Percentiles rank a stretch among this genome's conserved stretches.
Evolutionary conservation across 2,329 filamentous ascomycete genomes (phyloP).

Genomic region (Penicillium janthinellum): DNA sequence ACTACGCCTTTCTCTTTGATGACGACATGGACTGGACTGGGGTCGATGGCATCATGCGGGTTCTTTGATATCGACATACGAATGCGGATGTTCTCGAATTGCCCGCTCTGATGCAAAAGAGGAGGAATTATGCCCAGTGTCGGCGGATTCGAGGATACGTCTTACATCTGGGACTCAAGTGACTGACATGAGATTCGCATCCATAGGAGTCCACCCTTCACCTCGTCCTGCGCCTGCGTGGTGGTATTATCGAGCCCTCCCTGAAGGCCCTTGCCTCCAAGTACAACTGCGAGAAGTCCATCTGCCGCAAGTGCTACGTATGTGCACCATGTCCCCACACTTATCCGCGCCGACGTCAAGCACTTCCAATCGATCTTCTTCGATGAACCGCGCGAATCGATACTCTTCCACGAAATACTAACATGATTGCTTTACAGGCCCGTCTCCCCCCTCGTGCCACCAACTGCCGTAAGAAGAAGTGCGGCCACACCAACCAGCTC

Average conservation of each 20-base stretch:
- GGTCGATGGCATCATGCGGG: constrained; percentile 6
- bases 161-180: constrained; percentile 9
- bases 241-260: constrained; percentile 98
- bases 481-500: constrained; percentile 99
- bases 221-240: constrained; percentile 96
- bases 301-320: constrained; percentile 99
- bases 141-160: constrained; percentile 1
- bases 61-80: constrained; percentile 3
- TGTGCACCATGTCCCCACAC: constrained; percentile 42
- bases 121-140: constrained; percentile 4
- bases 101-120: constrained; percentile 12
- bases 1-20: constrained; percentile 11
- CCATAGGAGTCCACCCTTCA: constrained; percentile 93
- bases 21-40: constrained; percentile 10
- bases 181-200: constrained; percentile 36
- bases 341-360: not conserved
- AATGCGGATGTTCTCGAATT: not conserved
- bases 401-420: not conserved
- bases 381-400: not conserved
- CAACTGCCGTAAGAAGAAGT: constrained; percentile 99
- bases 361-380: not conserved
- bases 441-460: constrained; percentile 97
- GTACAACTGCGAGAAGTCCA: constrained; percentile 99
- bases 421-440: constrained; percentile 45
- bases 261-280: constrained; percentile 98